Percentiles rank a stretch among this genome's conserved stretches.
Conservation (phyloP, 1,284 basidiomycete species). For the Cerrena zonata region DNA sequence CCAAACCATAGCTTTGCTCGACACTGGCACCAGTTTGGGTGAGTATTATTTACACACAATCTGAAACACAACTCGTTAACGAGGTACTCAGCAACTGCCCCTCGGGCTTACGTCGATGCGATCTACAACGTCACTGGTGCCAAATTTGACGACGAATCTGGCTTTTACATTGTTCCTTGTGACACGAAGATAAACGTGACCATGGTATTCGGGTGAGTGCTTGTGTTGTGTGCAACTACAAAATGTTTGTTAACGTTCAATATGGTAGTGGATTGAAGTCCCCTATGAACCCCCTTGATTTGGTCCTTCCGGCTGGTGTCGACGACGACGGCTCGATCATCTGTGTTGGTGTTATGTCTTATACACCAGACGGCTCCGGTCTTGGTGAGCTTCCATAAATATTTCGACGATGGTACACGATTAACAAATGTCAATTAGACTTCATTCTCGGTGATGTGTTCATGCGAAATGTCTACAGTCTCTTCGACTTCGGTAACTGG, state of each 20-base stretch:
- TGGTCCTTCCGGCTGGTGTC: not conserved
- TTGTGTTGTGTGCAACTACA: not conserved
- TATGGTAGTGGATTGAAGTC: slow-evolving; percentile 2
- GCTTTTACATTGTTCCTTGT: slow-evolving; percentile 11
- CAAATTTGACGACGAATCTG: not conserved
- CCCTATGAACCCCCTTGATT: slow-evolving; percentile 13
- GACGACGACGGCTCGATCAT: not conserved
- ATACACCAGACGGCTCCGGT: not conserved
- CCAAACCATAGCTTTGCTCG: slow-evolving; percentile 4
- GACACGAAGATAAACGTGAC: slow-evolving; percentile 13
- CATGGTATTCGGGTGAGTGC: slow-evolving; percentile 11
- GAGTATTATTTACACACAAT: not conserved
- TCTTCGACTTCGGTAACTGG: slow-evolving; percentile 11
- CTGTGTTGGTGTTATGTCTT: slow-evolving; percentile 2
- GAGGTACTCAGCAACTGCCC: slow-evolving; percentile 8
- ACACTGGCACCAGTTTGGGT: slow-evolving; percentile 10
- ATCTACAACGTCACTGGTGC: slow-evolving; percentile 14
- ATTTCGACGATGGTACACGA: not conserved
- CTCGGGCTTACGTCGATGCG: slow-evolving; percentile 11
- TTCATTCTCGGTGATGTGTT: slow-evolving; percentile 12
- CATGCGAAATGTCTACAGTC: slow-evolving; percentile 11
- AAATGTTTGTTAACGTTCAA: not conserved
- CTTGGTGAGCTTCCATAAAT: not conserved
- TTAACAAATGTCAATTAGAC: slow-evolving; percentile 1
- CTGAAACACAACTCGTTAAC: not conserved